Percentiles rank a stretch among this genome's conserved stretches.
Evolutionary conservation across 1,284 basidiomycete species (phyloP).

Genomic region (Exobasidium rhododendri): DNA sequence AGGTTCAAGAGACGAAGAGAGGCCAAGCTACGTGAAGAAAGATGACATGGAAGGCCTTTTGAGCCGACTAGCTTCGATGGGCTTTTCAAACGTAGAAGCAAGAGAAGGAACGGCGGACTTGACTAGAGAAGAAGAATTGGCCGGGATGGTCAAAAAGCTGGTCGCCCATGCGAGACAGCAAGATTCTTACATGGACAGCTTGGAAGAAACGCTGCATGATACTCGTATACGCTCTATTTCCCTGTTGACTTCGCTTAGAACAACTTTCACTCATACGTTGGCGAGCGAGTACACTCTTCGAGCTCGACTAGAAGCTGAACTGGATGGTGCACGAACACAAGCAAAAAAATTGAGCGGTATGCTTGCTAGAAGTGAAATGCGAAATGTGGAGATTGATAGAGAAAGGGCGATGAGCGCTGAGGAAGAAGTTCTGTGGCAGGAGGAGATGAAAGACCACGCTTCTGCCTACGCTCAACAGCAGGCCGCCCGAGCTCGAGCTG

Average conservation of each 20-base stretch:
- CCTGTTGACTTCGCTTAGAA: slow-evolving; percentile 42
- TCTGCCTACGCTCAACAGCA: slow-evolving; percentile 16
- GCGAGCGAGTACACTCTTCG: slow-evolving; percentile 36
- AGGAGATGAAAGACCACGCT: slow-evolving; percentile 13
- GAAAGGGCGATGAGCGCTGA: slow-evolving; percentile 18
- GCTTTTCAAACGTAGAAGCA: slow-evolving; percentile 18
- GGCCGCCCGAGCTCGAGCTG: slow-evolving; percentile 15
- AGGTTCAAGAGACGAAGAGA: not conserved
- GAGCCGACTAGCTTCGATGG: slow-evolving; percentile 33
- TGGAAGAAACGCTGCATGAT: slow-evolving; percentile 26
- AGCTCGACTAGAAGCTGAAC: slow-evolving; percentile 46
- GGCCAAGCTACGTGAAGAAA: not conserved
- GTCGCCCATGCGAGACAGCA: slow-evolving; percentile 16
- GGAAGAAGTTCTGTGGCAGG: slow-evolving; percentile 17
- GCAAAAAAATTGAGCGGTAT: slow-evolving; percentile 49
- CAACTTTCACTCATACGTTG: slow-evolving; percentile 42
- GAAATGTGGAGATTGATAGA: slow-evolving; percentile 11
- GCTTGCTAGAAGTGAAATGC: slow-evolving; percentile 38
- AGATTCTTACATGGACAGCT: slow-evolving; percentile 10
- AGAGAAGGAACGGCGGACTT: not conserved
- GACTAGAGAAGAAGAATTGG: slow-evolving; percentile 21
- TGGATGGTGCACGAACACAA: slow-evolving; percentile 47
- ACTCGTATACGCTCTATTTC: slow-evolving; percentile 49
- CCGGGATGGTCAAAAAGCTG: slow-evolving; percentile 25
- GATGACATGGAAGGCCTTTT: slow-evolving; percentile 24